phyloP scores from a whole-genome alignment of 345 rosid genomes.

The Dovyalis caffra region DNA sequence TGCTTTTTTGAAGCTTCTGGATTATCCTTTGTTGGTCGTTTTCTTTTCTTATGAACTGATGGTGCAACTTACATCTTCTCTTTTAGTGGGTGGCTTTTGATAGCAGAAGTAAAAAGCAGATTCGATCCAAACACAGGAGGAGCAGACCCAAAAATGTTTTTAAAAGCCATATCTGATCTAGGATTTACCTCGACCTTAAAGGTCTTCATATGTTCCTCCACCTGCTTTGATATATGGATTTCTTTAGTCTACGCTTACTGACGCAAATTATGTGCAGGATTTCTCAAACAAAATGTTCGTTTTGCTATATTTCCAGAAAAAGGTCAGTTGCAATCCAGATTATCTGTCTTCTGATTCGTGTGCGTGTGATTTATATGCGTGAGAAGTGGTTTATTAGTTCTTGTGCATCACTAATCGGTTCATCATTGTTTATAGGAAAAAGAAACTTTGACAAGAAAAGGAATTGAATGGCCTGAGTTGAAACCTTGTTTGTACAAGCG shows the following conservation, averaged over 20 bases:
- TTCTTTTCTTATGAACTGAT: neutral
- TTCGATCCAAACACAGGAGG: conserved; percentile 90
- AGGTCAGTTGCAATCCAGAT: conserved; percentile 41
- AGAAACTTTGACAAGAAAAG: conserved; percentile 44
- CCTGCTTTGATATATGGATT: neutral
- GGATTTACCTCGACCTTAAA: conserved; percentile 57
- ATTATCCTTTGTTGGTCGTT: neutral
- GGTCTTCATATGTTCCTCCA: conserved; percentile 35
- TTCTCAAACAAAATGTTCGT: conserved; percentile 89
- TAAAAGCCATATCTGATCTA: conserved; percentile 68
- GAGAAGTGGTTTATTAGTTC: neutral
- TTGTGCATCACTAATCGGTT: neutral
- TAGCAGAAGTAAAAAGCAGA: conserved; percentile 96
- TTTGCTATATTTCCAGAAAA: conserved; percentile 67
- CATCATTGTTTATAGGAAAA: conserved; percentile 46
- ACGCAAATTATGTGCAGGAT: conserved; percentile 48
- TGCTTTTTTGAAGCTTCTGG: conserved; percentile 10
- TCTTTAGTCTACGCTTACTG: neutral
- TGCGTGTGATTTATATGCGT: neutral
- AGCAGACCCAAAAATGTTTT: conserved; percentile 73
- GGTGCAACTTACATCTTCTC: neutral
- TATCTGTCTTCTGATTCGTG: neutral
- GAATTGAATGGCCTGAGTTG: conserved; percentile 76
- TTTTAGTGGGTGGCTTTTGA: conserved; percentile 86
- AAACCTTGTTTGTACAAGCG: conserved; percentile 94